Conservation (phyloP, 2,329 filamentous ascomycete species). For the Penicillium glabrum region DNA sequence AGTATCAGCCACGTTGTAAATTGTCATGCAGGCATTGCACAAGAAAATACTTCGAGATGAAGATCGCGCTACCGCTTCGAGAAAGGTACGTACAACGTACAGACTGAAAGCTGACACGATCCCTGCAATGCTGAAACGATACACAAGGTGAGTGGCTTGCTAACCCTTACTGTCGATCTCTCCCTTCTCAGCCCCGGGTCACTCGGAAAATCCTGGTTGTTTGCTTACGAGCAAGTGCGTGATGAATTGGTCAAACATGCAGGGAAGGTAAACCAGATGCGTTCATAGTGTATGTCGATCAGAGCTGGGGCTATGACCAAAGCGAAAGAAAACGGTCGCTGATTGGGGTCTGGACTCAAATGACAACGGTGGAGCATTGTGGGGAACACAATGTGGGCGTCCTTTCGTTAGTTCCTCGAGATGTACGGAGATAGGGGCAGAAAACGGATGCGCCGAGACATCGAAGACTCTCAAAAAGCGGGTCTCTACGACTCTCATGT, state of each 20-base stretch:
- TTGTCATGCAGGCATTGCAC: not conserved
- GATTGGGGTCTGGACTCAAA: not conserved
- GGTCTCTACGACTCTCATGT: not conserved
- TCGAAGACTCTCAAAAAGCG: not conserved
- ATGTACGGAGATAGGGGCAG: not conserved
- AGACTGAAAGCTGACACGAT: not conserved
- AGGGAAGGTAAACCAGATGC: not conserved
- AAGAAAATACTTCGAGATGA: not conserved
- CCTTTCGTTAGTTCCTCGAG: not conserved
- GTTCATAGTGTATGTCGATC: not conserved
- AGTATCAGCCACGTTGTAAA: not conserved
- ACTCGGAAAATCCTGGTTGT: not conserved
- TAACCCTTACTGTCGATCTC: slow-evolving; percentile 9
- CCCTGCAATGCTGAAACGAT: not conserved
- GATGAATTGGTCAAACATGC: not conserved
- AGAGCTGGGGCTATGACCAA: not conserved
- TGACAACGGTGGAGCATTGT: not conserved
- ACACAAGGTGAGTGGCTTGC: not conserved
- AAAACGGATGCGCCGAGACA: not conserved
- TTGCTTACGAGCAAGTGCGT: not conserved
- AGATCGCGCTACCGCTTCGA: not conserved
- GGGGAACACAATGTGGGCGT: not conserved
- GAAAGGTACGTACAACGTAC: not conserved
- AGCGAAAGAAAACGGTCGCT: not conserved
- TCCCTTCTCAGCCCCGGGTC: not conserved